Evolutionary conservation across 164 flowering plant species (phyloP).

Genomic region (Kingdonia uniflora): DNA sequence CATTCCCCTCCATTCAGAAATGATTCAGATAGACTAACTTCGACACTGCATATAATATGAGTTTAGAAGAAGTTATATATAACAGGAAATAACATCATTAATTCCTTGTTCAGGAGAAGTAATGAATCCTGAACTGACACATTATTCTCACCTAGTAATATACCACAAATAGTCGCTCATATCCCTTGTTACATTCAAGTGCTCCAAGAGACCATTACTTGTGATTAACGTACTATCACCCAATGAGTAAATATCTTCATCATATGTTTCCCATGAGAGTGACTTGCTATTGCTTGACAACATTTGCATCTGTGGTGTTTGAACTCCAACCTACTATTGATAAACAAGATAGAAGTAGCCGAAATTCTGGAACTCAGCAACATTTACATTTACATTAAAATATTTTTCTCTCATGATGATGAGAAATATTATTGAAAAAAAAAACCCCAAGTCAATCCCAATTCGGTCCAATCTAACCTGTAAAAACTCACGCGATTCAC

Average conservation of each 20-base stretch:
- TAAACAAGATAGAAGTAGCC: not conserved
- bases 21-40: constrained; percentile 60
- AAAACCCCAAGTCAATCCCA: too few species aligned
- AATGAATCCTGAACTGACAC: too few species aligned
- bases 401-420: too few species aligned
- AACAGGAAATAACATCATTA: too few species aligned
- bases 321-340: constrained; percentile 55
- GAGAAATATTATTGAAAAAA: too few species aligned
- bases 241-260: constrained; percentile 61
- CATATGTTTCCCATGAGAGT: constrained; percentile 63
- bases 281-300: constrained; percentile 31
- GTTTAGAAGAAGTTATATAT: not conserved
- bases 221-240: constrained; percentile 33
- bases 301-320: constrained; percentile 64
- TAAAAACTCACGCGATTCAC: too few species aligned
- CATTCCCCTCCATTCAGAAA: constrained; percentile 48
- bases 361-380: too few species aligned
- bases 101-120: too few species aligned
- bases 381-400: too few species aligned
- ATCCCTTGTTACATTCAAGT: constrained; percentile 83
- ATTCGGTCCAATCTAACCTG: too few species aligned
- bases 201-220: constrained; percentile 72
- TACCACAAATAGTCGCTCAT: constrained; percentile 90
- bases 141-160: constrained; percentile 59
- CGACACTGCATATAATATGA: constrained; percentile 40